A percentile compares a stretch with the other conserved stretches of the same genome.
Conservation (phyloP, 2,329 filamentous ascomycete species). For the Xylariales sp. region DNA sequence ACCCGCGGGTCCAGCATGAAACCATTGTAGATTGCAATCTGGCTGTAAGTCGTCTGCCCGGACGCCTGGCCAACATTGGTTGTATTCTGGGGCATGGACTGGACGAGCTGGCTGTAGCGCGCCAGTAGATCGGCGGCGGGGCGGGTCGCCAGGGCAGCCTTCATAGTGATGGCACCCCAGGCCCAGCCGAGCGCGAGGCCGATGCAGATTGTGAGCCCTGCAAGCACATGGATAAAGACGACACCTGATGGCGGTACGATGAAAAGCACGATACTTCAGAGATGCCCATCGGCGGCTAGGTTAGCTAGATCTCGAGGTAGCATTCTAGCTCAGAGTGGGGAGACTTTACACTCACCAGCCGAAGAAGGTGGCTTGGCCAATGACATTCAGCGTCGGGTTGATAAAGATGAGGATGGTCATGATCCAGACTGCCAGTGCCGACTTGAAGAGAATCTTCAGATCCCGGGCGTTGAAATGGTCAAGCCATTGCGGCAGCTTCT, state of each 20-base stretch:
- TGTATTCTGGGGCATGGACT: neutral
- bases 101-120: neutral
- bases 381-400: neutral
- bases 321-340: too few relatives aligned
- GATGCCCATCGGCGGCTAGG: neutral
- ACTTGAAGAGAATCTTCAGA: conserved; percentile 1
- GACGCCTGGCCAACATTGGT: neutral
- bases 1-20: conserved; percentile 1
- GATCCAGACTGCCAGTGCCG: neutral
- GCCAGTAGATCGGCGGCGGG: neutral
- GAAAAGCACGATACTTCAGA: conserved; percentile 3
- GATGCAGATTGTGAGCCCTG: neutral
- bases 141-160: neutral
- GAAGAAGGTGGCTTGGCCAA: conserved; percentile 1
- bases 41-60: neutral
- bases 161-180: conserved; percentile 1
- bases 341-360: neutral
- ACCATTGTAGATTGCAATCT: conserved; percentile 1
- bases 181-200: neutral
- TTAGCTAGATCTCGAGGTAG: too few relatives aligned
- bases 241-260: conserved; percentile 5
- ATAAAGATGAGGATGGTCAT: conserved; percentile 5
- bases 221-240: conserved; percentile 2
- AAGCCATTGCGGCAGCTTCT: neutral
- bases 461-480: neutral